Evolutionary conservation across 352 stramenopile genomes (phyloP), one percentile per base, ranked within the genome.

Genomic region (Phytophthora idaei): DNA sequence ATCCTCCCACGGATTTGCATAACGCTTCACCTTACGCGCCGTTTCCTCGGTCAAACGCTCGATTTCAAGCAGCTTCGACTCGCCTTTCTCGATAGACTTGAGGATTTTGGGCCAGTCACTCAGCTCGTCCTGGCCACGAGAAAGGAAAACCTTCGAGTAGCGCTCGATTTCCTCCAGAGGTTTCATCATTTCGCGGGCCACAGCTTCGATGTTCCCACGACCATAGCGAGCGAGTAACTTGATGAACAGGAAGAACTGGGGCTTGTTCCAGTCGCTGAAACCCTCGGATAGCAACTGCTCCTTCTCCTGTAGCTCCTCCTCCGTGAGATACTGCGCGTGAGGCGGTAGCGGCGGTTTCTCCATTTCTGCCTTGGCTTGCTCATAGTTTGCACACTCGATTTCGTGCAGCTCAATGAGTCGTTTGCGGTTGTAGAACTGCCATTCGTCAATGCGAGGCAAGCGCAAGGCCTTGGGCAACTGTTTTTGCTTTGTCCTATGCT

Each of bases 301-400:
- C 69, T 99, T 99, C 68, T 99, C 97, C 25, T 83, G 63, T 28
- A 95, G 74, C 27, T 96, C 80, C 37, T 97, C 91, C 11, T 89
- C 75, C n/a, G 65, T 88, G 8, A 99, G 64, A 53, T 93, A 95
- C 46, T 90, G 84, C 0, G 73, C 84, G 57, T 90, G 77, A 17
- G 86, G 86, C 2, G 85, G 85, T 0, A 93, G 73, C 11, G 77
- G 83, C 8, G 86, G 86, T 53, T 94, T 94, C 34, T 94, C 86
- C 64, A 77, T 88, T 41, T 90, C 83, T 8, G 76, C 28, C 67
- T 93, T 96, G 9, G 86, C 88, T 14, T 80, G 64, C 50, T 94
- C 86, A 46, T 94, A 96, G 49, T 92, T 92, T 1, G 71, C 71
- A 44, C 80, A 90, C 55, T 96, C 86, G 5, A 94, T 90, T 42